Evolutionary conservation across 352 stramenopile species (phyloP).

Genomic region (Phytophthora citricola): DNA sequence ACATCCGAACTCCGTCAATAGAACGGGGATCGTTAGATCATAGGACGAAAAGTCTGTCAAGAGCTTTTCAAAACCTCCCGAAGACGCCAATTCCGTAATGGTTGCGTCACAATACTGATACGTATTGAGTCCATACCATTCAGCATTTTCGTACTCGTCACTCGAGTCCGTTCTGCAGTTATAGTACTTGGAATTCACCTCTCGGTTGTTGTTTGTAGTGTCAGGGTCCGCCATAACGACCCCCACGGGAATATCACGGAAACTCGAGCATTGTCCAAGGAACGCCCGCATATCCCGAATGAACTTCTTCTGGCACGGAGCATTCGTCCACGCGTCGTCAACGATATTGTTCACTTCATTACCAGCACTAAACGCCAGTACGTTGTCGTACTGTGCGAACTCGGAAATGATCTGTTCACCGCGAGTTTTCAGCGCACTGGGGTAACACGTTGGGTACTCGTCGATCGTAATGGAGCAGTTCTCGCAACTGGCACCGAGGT

Average conservation of each 20-base stretch:
- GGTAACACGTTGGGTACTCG: conserved; percentile 65
- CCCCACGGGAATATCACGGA: conserved; percentile 78
- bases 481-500: conserved; percentile 65
- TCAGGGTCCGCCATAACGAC: conserved; percentile 73
- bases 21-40: conserved; percentile 74
- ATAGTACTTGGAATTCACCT: conserved; percentile 84
- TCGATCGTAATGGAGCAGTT: conserved; percentile 67
- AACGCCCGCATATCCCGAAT: conserved; percentile 85
- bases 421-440: conserved; percentile 61
- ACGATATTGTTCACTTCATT: conserved; percentile 88
- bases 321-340: conserved; percentile 52
- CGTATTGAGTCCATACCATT: conserved; percentile 91
- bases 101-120: conserved; percentile 80
- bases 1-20: conserved; percentile 90
- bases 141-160: conserved; percentile 77
- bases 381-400: conserved; percentile 90
- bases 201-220: conserved; percentile 52
- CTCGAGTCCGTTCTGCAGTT: conserved; percentile 77
- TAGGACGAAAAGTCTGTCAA: conserved; percentile 64
- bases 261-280: conserved; percentile 55
- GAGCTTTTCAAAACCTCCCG: conserved; percentile 67
- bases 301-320: conserved; percentile 91
- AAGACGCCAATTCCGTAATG: conserved; percentile 49
- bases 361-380: conserved; percentile 77
- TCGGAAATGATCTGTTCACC: conserved; percentile 78